Percentiles rank a stretch among this genome's conserved stretches.
These are phyloP conservation scores for Rhodotorula sp. DNA, from an alignment of 1,284 basidiomycete genomes.

Conservation along the genomic window DNA sequence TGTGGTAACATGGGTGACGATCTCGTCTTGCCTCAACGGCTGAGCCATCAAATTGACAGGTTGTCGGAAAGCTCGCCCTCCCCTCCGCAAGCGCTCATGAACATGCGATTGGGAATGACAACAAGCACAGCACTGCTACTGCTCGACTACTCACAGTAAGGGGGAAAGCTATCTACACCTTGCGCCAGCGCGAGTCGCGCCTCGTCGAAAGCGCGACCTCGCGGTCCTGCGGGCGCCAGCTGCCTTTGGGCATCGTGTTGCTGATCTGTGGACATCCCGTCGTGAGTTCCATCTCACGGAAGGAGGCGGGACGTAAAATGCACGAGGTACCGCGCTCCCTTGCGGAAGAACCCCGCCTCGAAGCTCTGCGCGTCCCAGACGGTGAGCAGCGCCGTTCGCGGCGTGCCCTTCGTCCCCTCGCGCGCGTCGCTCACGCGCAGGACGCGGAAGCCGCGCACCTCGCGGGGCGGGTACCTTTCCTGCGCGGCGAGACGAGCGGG, in stretches of 20 bases:
- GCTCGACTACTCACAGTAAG: background rate
- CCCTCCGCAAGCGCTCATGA: background rate
- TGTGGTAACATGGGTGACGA: no score
- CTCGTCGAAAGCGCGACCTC: conserved; percentile 43
- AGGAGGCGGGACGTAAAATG: conserved; percentile 37
- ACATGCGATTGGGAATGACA: background rate
- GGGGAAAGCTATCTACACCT: background rate
- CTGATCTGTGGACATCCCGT: conserved; percentile 19
- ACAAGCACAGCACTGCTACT: conserved; percentile 4
- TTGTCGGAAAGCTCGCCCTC: no score
- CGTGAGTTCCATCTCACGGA: background rate
- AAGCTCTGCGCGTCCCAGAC: conserved; percentile 75
- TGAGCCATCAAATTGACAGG: no score
- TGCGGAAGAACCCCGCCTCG: conserved; percentile 61
- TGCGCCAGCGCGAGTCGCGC: conserved; percentile 39
- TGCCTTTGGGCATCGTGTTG: conserved; percentile 34
- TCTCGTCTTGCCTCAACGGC: no score
- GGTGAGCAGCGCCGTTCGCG: conserved; percentile 71
- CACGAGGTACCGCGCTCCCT: conserved; percentile 72
- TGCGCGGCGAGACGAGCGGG: conserved; percentile 49
- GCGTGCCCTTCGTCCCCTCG: conserved; percentile 53
- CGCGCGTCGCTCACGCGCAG: conserved; percentile 71
- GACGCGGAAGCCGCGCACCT: conserved; percentile 78
- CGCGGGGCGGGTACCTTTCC: conserved; percentile 71
- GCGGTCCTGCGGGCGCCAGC: conserved; percentile 27